Evolutionary conservation across 2,329 filamentous ascomycete species (phyloP).

Genomic region (Colletotrichum musae): DNA sequence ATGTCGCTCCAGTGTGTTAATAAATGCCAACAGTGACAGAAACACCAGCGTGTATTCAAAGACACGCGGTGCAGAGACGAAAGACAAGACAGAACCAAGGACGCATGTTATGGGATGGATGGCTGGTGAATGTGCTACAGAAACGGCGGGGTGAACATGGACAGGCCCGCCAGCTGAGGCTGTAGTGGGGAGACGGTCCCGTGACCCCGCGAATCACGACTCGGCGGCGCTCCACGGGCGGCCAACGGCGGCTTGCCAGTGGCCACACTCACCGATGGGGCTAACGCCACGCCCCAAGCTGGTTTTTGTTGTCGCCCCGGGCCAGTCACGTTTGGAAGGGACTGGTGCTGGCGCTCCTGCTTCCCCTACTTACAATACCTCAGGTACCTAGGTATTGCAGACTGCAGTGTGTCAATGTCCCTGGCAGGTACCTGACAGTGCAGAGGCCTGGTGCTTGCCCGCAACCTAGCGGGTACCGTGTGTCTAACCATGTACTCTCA

Average conservation of each 20-base stretch:
- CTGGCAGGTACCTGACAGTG: background rate
- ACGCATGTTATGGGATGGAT: slow-evolving; percentile 10
- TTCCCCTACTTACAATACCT: background rate
- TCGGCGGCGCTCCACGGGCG: slow-evolving; percentile 29
- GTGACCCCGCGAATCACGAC: slow-evolving; percentile 31
- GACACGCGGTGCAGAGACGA: slow-evolving; percentile 7
- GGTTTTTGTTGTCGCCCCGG: slow-evolving; percentile 13
- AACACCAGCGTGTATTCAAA: background rate
- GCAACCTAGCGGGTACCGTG: slow-evolving; percentile 11
- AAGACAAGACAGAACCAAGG: slow-evolving; percentile 17
- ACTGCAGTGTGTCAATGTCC: background rate
- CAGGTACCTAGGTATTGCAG: too few relatives aligned
- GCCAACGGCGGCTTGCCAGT: slow-evolving; percentile 13
- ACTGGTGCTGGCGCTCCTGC: slow-evolving; percentile 31
- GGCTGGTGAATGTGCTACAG: slow-evolving; percentile 33
- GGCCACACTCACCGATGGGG: slow-evolving; percentile 14
- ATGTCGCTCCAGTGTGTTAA: too few relatives aligned
- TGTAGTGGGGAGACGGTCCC: background rate
- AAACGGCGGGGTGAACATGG: slow-evolving; percentile 40
- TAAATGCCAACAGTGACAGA: background rate
- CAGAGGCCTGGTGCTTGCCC: background rate
- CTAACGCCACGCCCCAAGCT: slow-evolving; percentile 38
- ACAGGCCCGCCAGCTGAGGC: slow-evolving; percentile 31
- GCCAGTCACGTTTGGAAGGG: slow-evolving; percentile 36
- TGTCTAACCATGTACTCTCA: slow-evolving; percentile 25